Base-by-base conservation (phyloP, 2,329 filamentous ascomycete genomes). In the Penicillium occitanis region DNA sequence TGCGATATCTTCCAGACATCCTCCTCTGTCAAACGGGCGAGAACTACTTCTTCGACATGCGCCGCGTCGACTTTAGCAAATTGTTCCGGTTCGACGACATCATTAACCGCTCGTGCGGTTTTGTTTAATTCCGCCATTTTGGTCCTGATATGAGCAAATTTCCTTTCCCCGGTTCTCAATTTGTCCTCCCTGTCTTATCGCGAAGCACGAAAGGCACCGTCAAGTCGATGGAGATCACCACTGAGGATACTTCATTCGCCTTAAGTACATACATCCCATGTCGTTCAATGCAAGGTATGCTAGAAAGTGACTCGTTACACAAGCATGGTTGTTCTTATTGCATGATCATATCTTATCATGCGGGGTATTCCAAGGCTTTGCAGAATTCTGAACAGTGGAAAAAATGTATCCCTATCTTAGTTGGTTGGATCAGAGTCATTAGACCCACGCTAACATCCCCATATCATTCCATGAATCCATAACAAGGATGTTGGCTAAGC, bases 11-110 rank as follows among this genome's bases (percentile, higher is more conserved):
- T 74, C 67, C 78, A 78, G 17, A 84, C 66, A 67, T 83, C 80
- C 11, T 83, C 82, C 35, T 84, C 82, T 0, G 81, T 81, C 33
- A 84, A 75, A 17, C 79, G 77, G 19, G 80, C 79, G 35, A 82
- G 77, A 28, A 77, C 77, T 2, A 82, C 74, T 68, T 84, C 82
- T 63, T 83, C 81, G 4, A 81, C 72, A 65, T 80, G 74, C 13
- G 72, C 68, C 2, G 63, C 42, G n/a, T 62, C 57, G 14, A 58
- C 22, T 46, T 66, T 48, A 10, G 59, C 50, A 10, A 64, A 10
- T 65, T 46, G 19, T 60, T 70, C 42, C 46, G 19, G 67, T 66
- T 70, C 25, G 50, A 61, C 59, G 40, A 67, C 35, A 61, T 66
- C 44, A 40, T 61, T 58, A 30, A 67, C 25, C 40, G 57, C 58